Evolutionary conservation across 345 rosid genomes (phyloP), one percentile per base, ranked within the genome.

Genomic region (Eucalyptus coolabah): DNA sequence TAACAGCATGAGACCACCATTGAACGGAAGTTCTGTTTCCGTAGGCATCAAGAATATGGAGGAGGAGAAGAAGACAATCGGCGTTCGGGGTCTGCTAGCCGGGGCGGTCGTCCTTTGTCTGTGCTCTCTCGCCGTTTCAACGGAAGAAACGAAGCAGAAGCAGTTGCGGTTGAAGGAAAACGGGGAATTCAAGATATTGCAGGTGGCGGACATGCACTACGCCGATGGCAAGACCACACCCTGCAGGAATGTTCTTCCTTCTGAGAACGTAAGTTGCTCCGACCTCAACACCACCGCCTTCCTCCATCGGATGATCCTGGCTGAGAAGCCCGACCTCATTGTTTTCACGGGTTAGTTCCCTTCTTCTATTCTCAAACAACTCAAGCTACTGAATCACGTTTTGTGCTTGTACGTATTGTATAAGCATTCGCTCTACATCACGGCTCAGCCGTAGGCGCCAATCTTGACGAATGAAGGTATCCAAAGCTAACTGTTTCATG

Each of bases 161-260:
- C 93, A 56, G 87, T 94, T 97, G 90, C 93, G 96, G 59, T 96
- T 97, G 83, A 92, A 92, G 44, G 49, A 42, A 15, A 89, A 92
- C 69, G 98, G 99, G 47, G 89, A 94, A 91, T 96, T 98, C 89
- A 98, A 96, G 94, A 94, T 98, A 88, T 95, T 98, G 87, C 99
- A 96, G 92, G 96, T 95, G 45, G 98, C 99, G 16, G 98, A 97
- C 87, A 97, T 97, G 99, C 99, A 97, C 93, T 98, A 90, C 72
- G 99, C 96, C 18, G 65, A 94, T 51, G 98, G 99, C 91, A 94
- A 89, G 92, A 89, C 88, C 87, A 93, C 98, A 23, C 91, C 88
- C 50, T 95, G 98, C 88, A 15, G 42, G 77, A 89, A 97, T 87
- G 97, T 96, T 30, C 90, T 94, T 47, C 94, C 96, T 3, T 89